Evolutionary conservation across 306 rosid genomes (phyloP).

Genomic region (Purshia tridentata): DNA sequence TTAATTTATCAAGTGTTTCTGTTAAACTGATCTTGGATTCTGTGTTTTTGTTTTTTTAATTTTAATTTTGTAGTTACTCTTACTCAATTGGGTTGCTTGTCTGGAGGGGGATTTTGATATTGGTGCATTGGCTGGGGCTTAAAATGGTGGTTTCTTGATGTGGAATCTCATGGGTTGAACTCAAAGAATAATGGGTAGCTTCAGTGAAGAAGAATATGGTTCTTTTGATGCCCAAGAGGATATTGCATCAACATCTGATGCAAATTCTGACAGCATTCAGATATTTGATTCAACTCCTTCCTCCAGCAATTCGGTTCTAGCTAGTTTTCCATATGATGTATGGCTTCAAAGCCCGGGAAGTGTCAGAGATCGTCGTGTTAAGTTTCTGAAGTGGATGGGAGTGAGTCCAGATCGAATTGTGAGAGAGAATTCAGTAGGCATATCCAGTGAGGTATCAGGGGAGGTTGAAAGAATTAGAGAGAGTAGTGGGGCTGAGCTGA

Average conservation of each 20-base stretch:
- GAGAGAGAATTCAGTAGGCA: constrained; percentile 30
- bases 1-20: constrained; percentile 43
- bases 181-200: constrained; percentile 64
- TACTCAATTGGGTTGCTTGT: constrained; percentile 45
- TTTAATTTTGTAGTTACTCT: constrained; percentile 23
- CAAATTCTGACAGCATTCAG: constrained; percentile 37
- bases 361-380: constrained; percentile 64
- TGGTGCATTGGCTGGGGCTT: constrained; percentile 43
- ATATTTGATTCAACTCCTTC: constrained; percentile 30
- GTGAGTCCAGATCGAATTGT: constrained; percentile 37
- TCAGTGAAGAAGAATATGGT: constrained; percentile 61
- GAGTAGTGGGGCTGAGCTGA: constrained; percentile 41
- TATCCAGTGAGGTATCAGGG: constrained; percentile 28
- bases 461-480: constrained; percentile 39
- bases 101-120: constrained; percentile 46
- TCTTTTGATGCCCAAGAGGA: constrained; percentile 91
- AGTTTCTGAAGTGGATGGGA: constrained; percentile 64
- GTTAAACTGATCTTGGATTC: constrained; percentile 55
- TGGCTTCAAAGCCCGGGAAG: constrained; percentile 74
- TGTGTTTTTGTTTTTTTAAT: constrained; percentile 33
- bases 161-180: constrained; percentile 82
- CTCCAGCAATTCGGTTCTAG: constrained; percentile 21
- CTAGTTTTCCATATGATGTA: constrained; percentile 46
- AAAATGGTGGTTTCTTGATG: constrained; percentile 63
- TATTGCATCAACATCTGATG: constrained; percentile 50